phyloP scores from a whole-genome alignment of 768 basidiomycete genomes.

The Mycena floridula region DNA sequence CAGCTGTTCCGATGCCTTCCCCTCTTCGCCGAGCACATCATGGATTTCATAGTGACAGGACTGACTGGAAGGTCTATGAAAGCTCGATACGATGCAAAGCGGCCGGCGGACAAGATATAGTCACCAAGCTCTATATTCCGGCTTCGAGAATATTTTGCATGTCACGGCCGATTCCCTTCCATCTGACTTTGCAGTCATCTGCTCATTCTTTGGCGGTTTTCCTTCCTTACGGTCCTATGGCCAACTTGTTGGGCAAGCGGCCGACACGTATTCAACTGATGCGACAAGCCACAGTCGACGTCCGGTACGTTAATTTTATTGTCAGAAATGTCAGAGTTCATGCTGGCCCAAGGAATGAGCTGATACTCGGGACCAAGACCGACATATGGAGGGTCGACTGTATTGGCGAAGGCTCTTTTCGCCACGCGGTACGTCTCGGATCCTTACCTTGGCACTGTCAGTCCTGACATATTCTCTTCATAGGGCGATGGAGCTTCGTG shows the following conservation, averaged over 20 bases:
- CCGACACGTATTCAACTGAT: constrained; percentile 54
- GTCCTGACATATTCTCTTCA: neutral
- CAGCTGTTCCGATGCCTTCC: constrained; percentile 43
- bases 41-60: constrained; percentile 33
- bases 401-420: constrained; percentile 61
- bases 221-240: constrained; percentile 49
- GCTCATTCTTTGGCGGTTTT: constrained; percentile 53
- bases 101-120: constrained; percentile 32
- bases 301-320: constrained; percentile 30
- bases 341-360: constrained; percentile 31
- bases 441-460: neutral
- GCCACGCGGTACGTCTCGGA: constrained; percentile 38
- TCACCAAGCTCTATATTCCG: constrained; percentile 43
- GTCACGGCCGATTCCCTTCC: constrained; percentile 58
- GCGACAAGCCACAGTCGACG: constrained; percentile 65
- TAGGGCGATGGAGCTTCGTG: constrained; percentile 63
- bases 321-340: constrained; percentile 1
- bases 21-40: constrained; percentile 28
- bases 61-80: constrained; percentile 47
- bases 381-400: constrained; percentile 66
- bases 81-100: constrained; percentile 34
- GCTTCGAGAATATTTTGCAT: constrained; percentile 54
- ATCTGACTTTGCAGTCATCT: constrained; percentile 53
- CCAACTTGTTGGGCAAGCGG: constrained; percentile 24
- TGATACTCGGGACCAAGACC: constrained; percentile 48